Evolutionary conservation across 352 stramenopile genomes (phyloP).

Genomic region (Pythium brachiatum): DNA sequence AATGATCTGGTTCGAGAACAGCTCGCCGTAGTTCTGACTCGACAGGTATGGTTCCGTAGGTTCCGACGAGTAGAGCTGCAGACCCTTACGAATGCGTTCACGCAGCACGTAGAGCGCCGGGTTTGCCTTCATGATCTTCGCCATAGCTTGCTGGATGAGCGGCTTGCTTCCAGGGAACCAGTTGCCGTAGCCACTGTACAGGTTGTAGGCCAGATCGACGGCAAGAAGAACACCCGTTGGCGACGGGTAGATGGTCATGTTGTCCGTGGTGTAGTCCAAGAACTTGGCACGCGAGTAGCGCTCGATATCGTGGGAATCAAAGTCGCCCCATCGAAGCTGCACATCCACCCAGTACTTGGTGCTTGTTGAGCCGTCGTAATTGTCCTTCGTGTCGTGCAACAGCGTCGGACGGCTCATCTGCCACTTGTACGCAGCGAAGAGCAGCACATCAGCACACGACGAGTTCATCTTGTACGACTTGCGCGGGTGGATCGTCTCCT

Average conservation of each 20-base stretch:
- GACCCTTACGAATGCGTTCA: conserved; percentile 99
- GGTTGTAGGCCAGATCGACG: conserved; percentile 99
- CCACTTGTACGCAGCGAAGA: conserved; percentile 99
- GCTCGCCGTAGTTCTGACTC: conserved; percentile 99
- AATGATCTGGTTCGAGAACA: conserved; percentile 99
- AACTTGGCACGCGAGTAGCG: conserved; percentile 99
- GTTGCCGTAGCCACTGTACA: conserved; percentile 99
- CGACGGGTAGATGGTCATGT: conserved; percentile 99
- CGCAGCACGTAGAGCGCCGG: conserved; percentile 99
- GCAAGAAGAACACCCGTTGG: conserved; percentile 97
- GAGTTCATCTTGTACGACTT: conserved; percentile 99
- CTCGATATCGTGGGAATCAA: conserved; percentile 99
- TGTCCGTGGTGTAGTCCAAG: conserved; percentile 99
- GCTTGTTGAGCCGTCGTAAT: conserved; percentile 94
- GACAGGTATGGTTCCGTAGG: conserved; percentile 99
- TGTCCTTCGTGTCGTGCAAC: conserved; percentile 95
- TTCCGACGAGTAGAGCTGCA: conserved; percentile 99
- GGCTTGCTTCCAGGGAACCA: conserved; percentile 99
- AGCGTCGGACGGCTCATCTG: conserved; percentile 82
- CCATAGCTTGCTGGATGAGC: conserved; percentile 99
- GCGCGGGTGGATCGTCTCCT: conserved; percentile 99
- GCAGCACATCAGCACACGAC: conserved; percentile 98
- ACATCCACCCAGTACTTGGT: conserved; percentile 99
- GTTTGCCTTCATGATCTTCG: conserved; percentile 99
- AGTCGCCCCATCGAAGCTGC: conserved; percentile 99